These are phyloP conservation scores for Pythium sp. DNA, from an alignment of 352 stramenopile species.

Conservation along the genomic window DNA sequence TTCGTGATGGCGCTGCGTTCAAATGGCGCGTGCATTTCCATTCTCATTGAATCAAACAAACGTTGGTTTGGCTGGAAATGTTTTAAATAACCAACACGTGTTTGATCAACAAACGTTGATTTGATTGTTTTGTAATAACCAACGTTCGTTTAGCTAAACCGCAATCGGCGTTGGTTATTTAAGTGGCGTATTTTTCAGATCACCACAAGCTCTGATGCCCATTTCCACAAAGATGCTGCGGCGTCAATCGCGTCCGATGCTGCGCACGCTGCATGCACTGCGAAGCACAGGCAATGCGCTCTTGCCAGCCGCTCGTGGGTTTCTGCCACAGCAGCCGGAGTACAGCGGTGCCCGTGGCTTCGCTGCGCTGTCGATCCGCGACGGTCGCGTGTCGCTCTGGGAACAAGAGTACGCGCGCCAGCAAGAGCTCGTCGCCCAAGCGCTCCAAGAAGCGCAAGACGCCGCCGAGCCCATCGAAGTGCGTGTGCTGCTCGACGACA, in stretches of 20 bases:
- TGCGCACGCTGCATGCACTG: not conserved
- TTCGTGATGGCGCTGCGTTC: not conserved
- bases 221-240: not conserved
- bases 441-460: conserved; percentile 7
- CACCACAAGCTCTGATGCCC: not conserved
- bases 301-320: not conserved
- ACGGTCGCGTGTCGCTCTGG: conserved; percentile 52
- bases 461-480: conserved; percentile 42
- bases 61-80: no score
- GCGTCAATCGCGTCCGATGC: not conserved
- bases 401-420: conserved; percentile 53
- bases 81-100: no score
- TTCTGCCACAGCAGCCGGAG: not conserved
- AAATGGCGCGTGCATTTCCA: not conserved
- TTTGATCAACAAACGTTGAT: conserved; percentile 2
- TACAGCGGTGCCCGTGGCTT: conserved; percentile 1
- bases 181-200: not conserved
- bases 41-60: conserved; percentile 1
- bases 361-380: conserved; percentile 31
- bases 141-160: not conserved
- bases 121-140: not conserved
- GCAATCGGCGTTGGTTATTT: not conserved
- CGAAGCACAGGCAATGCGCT: not conserved
- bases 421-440: conserved; percentile 20
- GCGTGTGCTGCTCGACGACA: conserved; percentile 28